Evolutionary conservation across 164 flowering plant genomes (phyloP), one percentile per base, ranked within the genome.

Genomic region (Nelumbo lutea): DNA sequence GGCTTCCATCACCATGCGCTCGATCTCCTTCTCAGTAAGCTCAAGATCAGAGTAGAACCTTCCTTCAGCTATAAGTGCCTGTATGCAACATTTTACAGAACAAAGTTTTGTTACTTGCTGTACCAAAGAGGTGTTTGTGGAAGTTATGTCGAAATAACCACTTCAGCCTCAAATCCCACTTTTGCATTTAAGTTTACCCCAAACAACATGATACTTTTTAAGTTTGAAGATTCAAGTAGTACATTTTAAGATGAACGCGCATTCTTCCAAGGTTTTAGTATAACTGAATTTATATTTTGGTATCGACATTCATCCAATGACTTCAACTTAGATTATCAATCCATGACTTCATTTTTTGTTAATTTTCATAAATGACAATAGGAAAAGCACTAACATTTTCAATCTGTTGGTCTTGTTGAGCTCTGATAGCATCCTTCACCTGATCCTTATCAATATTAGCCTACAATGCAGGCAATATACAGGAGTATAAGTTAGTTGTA

Each of bases 11-110:
- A 93, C 99, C 99, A 90, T 93, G 15, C 89, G 84, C 52, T 93
- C 99, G 27, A 96, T 96, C 74, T 96, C 99, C 78, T 88, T 96
- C 83, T 96, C 99, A n/a, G 99, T 96, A 48, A 96, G 91, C 88
- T 96, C 99, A 67, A 96, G 83, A 82, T 96, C 99, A 0, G 99
- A 96, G 81, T 87, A 93, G 73, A 90, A 91, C 6, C 86, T 90
- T 3, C 97, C 99, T 80, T 96, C 98, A 9, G 99, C 92, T 45
- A 96, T 65, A 79, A 96, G 93, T 46, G 97, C 99, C 99, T 96
- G 86, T 9, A 39, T 15, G 66, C 3, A 46, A 5, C 8, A 11
- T 9, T 53, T 53, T 1, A 53, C n/a, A 53, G 57, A 53, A 10
- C n/a, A 14, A 11, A 53, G 14, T 53, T 53, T 13, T 9, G 11